These are phyloP conservation scores for Malania oleifera DNA, from an alignment of 164 flowering plant genomes.

Conservation along the genomic window DNA sequence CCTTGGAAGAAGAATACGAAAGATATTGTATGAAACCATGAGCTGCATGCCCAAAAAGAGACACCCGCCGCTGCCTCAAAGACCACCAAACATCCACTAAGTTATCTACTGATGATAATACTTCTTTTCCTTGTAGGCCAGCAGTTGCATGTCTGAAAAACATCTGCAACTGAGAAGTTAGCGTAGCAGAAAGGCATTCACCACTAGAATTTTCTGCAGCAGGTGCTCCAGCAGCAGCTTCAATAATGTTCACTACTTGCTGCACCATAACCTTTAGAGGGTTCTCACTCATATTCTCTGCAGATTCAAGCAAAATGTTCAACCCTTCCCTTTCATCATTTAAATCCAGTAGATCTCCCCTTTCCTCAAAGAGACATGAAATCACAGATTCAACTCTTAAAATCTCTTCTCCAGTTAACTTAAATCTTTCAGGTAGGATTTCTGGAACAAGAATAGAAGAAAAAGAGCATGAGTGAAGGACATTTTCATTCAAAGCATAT, in stretches of 20 bases:
- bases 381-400: constrained; percentile 41
- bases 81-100: constrained; percentile 74
- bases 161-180: constrained; percentile 59
- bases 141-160: constrained; percentile 31
- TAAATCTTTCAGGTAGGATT: constrained; percentile 45
- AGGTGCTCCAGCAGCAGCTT: constrained; percentile 69
- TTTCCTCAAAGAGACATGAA: constrained; percentile 27
- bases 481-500: constrained; percentile 24
- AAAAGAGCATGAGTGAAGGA: constrained; percentile 44
- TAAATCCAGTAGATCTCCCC: constrained; percentile 12
- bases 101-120: constrained; percentile 34
- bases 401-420: constrained; percentile 64
- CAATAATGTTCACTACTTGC: constrained; percentile 56
- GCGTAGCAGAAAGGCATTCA: constrained; percentile 37
- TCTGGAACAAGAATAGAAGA: constrained; percentile 62
- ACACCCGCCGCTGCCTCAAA: constrained; percentile 71
- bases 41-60: constrained; percentile 89
- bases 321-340: constrained; percentile 24
- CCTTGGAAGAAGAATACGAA: constrained; percentile 50
- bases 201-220: constrained; percentile 53
- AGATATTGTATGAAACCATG: constrained; percentile 76
- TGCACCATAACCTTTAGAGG: constrained; percentile 38
- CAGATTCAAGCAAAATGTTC: constrained; percentile 24
- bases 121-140: constrained; percentile 31
- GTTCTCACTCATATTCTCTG: constrained; percentile 22